A percentile compares a stretch with the other conserved stretches of the same genome.
Evolutionary conservation across 139 green algal genomes (phyloP).

Genomic region (Dunaliella sp.): DNA sequence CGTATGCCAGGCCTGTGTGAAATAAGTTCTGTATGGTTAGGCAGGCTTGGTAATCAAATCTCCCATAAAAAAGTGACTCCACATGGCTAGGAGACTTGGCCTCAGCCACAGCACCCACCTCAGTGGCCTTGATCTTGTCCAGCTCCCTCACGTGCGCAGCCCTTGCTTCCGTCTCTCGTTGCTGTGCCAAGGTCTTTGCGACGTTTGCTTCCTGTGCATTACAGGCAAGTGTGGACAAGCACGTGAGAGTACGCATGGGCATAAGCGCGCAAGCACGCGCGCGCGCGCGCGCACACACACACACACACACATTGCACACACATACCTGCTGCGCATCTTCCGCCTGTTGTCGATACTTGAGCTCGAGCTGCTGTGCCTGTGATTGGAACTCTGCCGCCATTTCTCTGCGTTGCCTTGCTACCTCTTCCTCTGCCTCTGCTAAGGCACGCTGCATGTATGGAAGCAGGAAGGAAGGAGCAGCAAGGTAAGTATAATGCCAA

Average conservation of each 20-base stretch:
- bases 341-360: slow-evolving; percentile 21
- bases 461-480: too few relatives aligned
- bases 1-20: too few relatives aligned
- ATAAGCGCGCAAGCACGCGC: background rate
- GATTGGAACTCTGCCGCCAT: slow-evolving; percentile 37
- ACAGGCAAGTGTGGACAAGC: background rate
- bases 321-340: slow-evolving; percentile 28
- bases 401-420: slow-evolving; percentile 50
- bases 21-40: too few relatives aligned
- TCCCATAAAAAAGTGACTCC: too few relatives aligned
- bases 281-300: background rate
- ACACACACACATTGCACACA: background rate
- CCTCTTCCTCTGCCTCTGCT: slow-evolving; percentile 41
- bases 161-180: slow-evolving; percentile 40
- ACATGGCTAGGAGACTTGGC: too few relatives aligned
- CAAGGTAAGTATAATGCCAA: too few relatives aligned
- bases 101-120: slow-evolving; percentile 27
- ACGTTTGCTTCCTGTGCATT: slow-evolving; percentile 40
- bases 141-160: slow-evolving; percentile 35
- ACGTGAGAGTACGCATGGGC: background rate
- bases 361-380: slow-evolving; percentile 47
- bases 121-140: slow-evolving; percentile 22
- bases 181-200: slow-evolving; percentile 28
- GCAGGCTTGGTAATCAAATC: too few relatives aligned
- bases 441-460: slow-evolving; percentile 45